Base-by-base conservation (phyloP, 306 rosid genomes). In the Rubus idaeus region DNA sequence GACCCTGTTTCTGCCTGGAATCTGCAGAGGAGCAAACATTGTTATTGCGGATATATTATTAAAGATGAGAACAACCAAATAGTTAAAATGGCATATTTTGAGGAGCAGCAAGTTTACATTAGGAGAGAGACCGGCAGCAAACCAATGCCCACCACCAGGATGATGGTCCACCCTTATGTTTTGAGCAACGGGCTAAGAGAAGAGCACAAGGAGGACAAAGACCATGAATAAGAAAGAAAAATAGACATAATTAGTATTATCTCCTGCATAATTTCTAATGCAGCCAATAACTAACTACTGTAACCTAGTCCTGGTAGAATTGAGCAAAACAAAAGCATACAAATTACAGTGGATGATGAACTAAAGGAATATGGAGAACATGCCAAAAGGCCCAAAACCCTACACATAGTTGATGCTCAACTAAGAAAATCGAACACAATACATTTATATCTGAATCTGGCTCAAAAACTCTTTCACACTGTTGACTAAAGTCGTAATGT, bases 121-220 rank as follows among this genome's bases (percentile, higher is more conserved):
- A 7, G 99, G 99, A 68, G 99, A 96, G 85, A 96, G 88, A 80
- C 99, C 99, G 81, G 99, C 99, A 64, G 98, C 98, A 89, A 96
- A 96, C 99, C 99, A 96, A 83, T 96, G 99, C 66, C 99, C 99
- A 77, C 93, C 98, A 78, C 97, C 99, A 10, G 98, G 98, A 81
- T 96, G 97, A 91, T 92, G 97, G 82, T 96, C 98, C 83, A 96
- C 99, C 87, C 89, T 89, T 63, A 96, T 76, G 78, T 84, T 89
- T 80, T 96, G 98, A 81, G 88, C 88, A 78, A 92, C 99, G 18
- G 93, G 90, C 99, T 95, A 78, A 60, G 51, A 60, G 70, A 46
- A 77, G 60, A 26, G n/a, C 17, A 49, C 46, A 70, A 21, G 5
- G 4, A 58, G 50, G 63, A 12, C 5, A 57, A 67, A 50, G 45